These are phyloP conservation scores for Penicillium polonicum DNA, from an alignment of 2,329 filamentous ascomycete species.

Conservation along the genomic window DNA sequence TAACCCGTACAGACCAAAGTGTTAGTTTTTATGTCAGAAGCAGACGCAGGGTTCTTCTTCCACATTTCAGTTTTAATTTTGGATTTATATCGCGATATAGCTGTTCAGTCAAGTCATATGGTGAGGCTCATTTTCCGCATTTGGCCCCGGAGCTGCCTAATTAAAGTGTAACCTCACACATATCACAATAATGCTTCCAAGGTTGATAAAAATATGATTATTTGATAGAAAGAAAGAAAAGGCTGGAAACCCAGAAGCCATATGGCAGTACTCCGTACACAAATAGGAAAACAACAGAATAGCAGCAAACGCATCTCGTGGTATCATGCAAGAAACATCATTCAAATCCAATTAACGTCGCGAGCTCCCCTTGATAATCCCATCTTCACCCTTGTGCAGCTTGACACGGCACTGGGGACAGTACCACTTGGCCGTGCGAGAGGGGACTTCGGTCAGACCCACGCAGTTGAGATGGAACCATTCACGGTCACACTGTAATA, in stretches of 20 bases:
- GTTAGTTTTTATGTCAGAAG: neutral
- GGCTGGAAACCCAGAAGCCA: neutral
- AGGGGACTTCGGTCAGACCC: constrained; percentile 57
- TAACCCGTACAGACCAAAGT: neutral
- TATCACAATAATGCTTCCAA: neutral
- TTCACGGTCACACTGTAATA: constrained; percentile 59
- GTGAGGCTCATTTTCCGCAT: neutral
- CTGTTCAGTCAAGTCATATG: neutral
- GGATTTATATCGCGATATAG: no score
- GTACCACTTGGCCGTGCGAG: constrained; percentile 64
- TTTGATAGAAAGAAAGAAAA: neutral
- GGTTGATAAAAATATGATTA: neutral
- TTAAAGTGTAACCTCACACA: neutral
- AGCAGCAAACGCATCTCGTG: constrained; percentile 16
- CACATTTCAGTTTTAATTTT: neutral
- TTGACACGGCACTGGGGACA: constrained; percentile 61
- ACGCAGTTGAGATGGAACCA: constrained; percentile 67
- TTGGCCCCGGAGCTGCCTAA: no score
- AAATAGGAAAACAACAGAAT: neutral
- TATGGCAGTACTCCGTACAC: neutral
- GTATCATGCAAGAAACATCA: constrained; percentile 26
- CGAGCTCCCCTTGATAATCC: constrained; percentile 38
- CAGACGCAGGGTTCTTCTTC: neutral
- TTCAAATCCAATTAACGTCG: constrained; percentile 26
- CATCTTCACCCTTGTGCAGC: constrained; percentile 43